Evolutionary conservation across 768 basidiomycete genomes (phyloP).

Genomic region (Mycena galopus): DNA sequence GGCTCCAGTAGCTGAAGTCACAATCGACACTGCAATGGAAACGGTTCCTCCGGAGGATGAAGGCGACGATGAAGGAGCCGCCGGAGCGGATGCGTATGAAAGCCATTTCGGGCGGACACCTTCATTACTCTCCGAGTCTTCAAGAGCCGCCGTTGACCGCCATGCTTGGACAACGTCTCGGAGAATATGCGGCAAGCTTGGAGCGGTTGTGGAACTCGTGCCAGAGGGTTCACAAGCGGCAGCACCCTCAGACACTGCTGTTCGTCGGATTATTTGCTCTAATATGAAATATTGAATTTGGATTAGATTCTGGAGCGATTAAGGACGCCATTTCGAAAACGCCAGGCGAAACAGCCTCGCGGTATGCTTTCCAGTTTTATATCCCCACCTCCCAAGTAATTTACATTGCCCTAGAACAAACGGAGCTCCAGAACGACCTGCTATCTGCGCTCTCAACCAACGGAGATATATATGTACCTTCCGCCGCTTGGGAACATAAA

Average conservation of each 20-base stretch:
- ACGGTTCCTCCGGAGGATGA: constrained; percentile 41
- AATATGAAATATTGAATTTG: neutral
- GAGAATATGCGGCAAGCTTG: constrained; percentile 69
- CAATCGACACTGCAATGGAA: constrained; percentile 39
- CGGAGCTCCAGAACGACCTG: constrained; percentile 73
- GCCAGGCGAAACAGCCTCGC: constrained; percentile 65
- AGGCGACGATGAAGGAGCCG: constrained; percentile 44
- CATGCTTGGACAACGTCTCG: constrained; percentile 68
- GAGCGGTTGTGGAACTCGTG: constrained; percentile 63
- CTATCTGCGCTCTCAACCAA: constrained; percentile 76
- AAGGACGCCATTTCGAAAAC: constrained; percentile 63
- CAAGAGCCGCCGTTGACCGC: constrained; percentile 66
- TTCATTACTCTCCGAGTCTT: constrained; percentile 60
- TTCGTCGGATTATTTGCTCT: constrained; percentile 36
- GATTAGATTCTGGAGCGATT: constrained; percentile 71
- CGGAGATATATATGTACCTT: constrained; percentile 83
- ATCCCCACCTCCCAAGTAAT: neutral
- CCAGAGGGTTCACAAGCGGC: constrained; percentile 55
- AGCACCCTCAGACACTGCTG: constrained; percentile 44
- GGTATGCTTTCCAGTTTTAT: constrained; percentile 53
- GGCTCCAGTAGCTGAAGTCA: constrained; percentile 34
- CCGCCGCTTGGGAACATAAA: constrained; percentile 74
- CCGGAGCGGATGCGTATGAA: constrained; percentile 68
- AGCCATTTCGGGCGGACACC: constrained; percentile 79
- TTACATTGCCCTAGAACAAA: constrained; percentile 55